Conservation (phyloP, 2,329 filamentous ascomycete species). For the Fusarium papillatum region DNA sequence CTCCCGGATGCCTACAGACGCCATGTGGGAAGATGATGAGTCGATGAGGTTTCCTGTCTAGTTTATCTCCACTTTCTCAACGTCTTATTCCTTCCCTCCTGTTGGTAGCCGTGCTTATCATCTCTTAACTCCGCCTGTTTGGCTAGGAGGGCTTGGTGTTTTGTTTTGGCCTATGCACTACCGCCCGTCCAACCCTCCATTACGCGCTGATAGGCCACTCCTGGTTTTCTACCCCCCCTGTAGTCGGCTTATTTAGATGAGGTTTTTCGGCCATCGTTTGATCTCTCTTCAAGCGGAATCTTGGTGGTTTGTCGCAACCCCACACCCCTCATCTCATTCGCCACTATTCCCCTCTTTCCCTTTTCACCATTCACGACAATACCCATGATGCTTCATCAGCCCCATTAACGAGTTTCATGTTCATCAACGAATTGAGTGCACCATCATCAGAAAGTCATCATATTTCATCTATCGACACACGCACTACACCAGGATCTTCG, state of each 20-base stretch:
- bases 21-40: conserved; percentile 12
- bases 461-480: conserved; percentile 44
- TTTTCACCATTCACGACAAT: conserved; percentile 12
- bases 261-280: conserved; percentile 27
- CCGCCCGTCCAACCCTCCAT: conserved; percentile 31
- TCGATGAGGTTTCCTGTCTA: conserved; percentile 1
- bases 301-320: conserved; percentile 42
- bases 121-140: conserved; percentile 16
- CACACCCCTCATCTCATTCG: conserved; percentile 35
- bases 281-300: conserved; percentile 21
- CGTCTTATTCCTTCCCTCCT: not conserved
- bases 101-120: conserved; percentile 1
- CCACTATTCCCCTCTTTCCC: conserved; percentile 12
- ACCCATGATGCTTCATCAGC: conserved; percentile 23
- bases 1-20: conserved; percentile 8
- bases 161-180: conserved; percentile 3
- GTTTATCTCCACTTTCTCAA: conserved; percentile 10
- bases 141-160: conserved; percentile 25
- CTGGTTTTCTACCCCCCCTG: conserved; percentile 5
- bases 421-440: conserved; percentile 9
- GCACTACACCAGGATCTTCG: conserved; percentile 33
- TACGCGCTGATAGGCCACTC: conserved; percentile 22
- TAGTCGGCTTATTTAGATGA: conserved; percentile 33
- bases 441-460: conserved; percentile 30
- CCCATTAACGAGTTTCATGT: conserved; percentile 18